These are phyloP conservation scores for Linum lewisii DNA, from an alignment of 345 rosid species.

Conservation along the genomic window DNA sequence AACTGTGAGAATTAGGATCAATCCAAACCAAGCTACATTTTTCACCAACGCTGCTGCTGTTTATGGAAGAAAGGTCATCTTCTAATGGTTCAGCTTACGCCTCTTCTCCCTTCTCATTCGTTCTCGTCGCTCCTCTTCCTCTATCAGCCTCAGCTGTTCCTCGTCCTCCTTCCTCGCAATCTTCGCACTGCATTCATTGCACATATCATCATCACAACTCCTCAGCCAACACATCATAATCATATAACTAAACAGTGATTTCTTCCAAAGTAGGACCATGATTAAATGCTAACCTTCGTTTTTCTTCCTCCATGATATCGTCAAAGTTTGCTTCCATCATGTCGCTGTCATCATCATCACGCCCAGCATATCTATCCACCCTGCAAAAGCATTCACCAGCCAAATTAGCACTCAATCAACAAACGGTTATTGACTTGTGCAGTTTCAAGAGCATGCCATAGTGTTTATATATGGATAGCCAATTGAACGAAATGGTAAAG, in stretches of 20 bases:
- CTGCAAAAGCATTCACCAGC: constrained; percentile 19
- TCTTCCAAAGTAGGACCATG: not conserved
- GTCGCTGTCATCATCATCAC: constrained; percentile 42
- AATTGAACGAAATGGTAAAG: not conserved
- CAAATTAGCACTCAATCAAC: not conserved
- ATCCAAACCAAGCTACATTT: too few relatives aligned
- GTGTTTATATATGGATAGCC: too few relatives aligned
- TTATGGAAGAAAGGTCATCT: too few relatives aligned
- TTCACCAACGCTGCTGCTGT: too few relatives aligned
- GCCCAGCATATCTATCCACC: constrained; percentile 22
- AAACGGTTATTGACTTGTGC: too few relatives aligned
- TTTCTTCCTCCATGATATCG: constrained; percentile 69
- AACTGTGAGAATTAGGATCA: too few relatives aligned
- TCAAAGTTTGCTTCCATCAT: constrained; percentile 95
- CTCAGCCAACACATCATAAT: not conserved
- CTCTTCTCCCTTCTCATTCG: constrained; percentile 35
- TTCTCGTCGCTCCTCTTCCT: constrained; percentile 60
- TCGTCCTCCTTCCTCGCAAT: constrained; percentile 69
- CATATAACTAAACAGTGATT: not conserved
- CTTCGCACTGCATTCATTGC: constrained; percentile 36
- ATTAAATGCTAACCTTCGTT: constrained; percentile 42
- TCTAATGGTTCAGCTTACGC: constrained; percentile 36
- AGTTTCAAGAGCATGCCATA: too few relatives aligned
- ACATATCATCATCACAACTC: constrained; percentile 1
- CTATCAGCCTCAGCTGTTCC: constrained; percentile 43